A percentile compares a stretch with the other conserved stretches of the same genome.
phyloP scores from a whole-genome alignment of 1,284 basidiomycete genomes.

The Cystobasidium slooffiae region DNA sequence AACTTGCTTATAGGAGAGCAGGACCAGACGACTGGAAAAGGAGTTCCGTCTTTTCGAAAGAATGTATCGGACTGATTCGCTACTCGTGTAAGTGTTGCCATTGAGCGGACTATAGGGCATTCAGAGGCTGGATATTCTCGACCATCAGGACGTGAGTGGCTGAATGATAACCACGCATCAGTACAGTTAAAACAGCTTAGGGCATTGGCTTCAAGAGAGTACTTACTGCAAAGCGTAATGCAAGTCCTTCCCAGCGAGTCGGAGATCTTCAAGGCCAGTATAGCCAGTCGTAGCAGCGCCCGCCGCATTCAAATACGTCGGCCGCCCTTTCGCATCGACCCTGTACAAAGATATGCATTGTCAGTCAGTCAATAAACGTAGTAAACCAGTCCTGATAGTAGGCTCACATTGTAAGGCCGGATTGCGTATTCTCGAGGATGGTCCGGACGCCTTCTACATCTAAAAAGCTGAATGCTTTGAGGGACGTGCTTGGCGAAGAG shows the following conservation, averaged over 20 bases:
- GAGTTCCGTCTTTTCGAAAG: constrained; percentile 33
- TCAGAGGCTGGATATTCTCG: constrained; percentile 29
- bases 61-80: constrained; percentile 35
- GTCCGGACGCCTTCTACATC: constrained; percentile 27
- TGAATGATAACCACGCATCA: constrained; percentile 8
- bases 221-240: constrained; percentile 31
- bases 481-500: not conserved
- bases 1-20: constrained; percentile 22
- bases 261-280: constrained; percentile 17
- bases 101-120: constrained; percentile 29
- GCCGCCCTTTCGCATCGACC: constrained; percentile 30
- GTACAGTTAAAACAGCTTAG: not conserved
- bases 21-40: constrained; percentile 38
- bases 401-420: constrained; percentile 30
- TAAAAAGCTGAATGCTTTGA: constrained; percentile 26
- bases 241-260: constrained; percentile 7
- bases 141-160: constrained; percentile 26
- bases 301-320: constrained; percentile 34
- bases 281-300: constrained; percentile 31
- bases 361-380: no score
- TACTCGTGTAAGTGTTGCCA: constrained; percentile 12
- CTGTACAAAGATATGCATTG: not conserved
- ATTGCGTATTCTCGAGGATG: constrained; percentile 32
- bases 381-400: not conserved
- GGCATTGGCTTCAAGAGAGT: not conserved